Conservation (phyloP, 805 yeast genomes). For the Candida fluviatilis region DNA sequence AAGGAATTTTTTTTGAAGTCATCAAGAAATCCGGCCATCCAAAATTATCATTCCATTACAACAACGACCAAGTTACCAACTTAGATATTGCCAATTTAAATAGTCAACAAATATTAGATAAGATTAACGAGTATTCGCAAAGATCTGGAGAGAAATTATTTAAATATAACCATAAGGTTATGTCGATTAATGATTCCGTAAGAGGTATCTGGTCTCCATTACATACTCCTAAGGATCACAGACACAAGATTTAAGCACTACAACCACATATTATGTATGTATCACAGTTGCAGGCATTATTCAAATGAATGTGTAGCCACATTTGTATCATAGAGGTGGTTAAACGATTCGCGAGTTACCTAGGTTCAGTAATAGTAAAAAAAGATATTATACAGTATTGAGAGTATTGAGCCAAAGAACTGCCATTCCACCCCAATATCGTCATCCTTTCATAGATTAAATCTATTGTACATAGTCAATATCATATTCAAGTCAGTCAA, state of each 20-base stretch:
- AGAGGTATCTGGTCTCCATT: constrained; percentile 98
- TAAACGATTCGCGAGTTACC: too few species aligned
- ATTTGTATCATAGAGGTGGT: too few species aligned
- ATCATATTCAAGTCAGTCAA: too few species aligned
- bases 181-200: constrained; percentile 74
- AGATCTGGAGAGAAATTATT: constrained; percentile 64
- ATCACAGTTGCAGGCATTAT: too few species aligned
- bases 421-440: too few species aligned
- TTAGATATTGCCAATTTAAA: constrained; percentile 77
- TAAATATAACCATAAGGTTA: constrained; percentile 69
- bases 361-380: too few species aligned
- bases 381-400: too few species aligned
- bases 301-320: too few species aligned
- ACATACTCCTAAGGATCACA: constrained; percentile 52
- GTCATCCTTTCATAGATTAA: too few species aligned
- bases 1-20: constrained; percentile 69
- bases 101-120: constrained; percentile 56
- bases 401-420: too few species aligned
- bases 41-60: constrained; percentile 40
- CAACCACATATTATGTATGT: too few species aligned
- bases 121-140: constrained; percentile 59
- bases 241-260: constrained; percentile 35
- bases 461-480: background rate
- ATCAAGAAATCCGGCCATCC: constrained; percentile 82
- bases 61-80: constrained; percentile 28